Percentiles rank a stretch among this genome's conserved stretches.
phyloP scores from a whole-genome alignment of 2,329 filamentous ascomycete genomes.

The Talaromyces sp. region DNA sequence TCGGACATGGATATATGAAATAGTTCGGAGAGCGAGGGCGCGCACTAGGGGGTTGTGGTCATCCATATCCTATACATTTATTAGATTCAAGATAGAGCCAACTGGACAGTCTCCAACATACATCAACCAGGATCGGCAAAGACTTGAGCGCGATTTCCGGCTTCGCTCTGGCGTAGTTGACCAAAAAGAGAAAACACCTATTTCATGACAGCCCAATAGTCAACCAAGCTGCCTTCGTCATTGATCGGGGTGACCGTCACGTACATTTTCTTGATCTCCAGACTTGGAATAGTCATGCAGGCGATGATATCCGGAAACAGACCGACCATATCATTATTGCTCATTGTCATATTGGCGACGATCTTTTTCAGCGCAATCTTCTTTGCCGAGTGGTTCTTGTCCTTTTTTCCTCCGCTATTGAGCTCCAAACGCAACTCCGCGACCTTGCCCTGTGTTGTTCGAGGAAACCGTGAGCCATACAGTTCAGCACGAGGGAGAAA shows the following conservation, averaged over 20 bases:
- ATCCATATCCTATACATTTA: slow-evolving; percentile 68
- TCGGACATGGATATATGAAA: slow-evolving; percentile 94
- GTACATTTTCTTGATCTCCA: slow-evolving; percentile 99
- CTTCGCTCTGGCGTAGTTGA: slow-evolving; percentile 93
- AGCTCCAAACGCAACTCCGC: slow-evolving; percentile 93
- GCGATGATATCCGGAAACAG: slow-evolving; percentile 91
- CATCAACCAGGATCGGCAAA: slow-evolving; percentile 76
- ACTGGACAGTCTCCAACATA: slow-evolving; percentile 32
- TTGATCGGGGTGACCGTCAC: slow-evolving; percentile 12
- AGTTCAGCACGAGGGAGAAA: slow-evolving; percentile 21
- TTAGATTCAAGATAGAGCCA: not conserved
- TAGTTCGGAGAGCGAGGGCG: slow-evolving; percentile 84
- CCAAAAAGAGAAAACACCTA: slow-evolving; percentile 95
- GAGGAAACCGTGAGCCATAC: slow-evolving; percentile 26
- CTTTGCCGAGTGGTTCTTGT: slow-evolving; percentile 91
- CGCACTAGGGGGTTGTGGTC: slow-evolving; percentile 88
- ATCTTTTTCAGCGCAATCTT: slow-evolving; percentile 99
- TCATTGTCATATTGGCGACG: slow-evolving; percentile 99
- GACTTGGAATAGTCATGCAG: slow-evolving; percentile 88
- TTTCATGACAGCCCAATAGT: slow-evolving; percentile 8
- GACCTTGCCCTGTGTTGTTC: slow-evolving; percentile 81
- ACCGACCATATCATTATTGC: slow-evolving; percentile 99
- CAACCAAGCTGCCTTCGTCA: not conserved
- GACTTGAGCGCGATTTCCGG: slow-evolving; percentile 92
- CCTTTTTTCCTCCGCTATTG: slow-evolving; percentile 90